Percentiles rank a stretch among this genome's conserved stretches.
Evolutionary conservation across 2,329 filamentous ascomycete genomes (phyloP).

Genomic region (Shiraia sp.): DNA sequence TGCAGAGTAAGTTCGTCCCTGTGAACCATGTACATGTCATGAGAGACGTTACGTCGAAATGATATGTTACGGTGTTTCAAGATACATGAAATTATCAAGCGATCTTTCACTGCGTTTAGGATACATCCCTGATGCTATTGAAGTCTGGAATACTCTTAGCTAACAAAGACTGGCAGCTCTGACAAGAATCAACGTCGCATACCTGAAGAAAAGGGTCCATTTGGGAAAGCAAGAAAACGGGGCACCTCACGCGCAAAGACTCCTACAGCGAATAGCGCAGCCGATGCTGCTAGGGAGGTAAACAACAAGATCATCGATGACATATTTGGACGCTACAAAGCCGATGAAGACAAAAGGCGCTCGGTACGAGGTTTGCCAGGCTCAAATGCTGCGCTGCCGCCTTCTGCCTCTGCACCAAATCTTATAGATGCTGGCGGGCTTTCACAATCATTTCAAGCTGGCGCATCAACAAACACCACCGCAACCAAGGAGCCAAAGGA

Average conservation of each 20-base stretch:
- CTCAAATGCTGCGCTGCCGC: constrained; percentile 25
- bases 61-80: no score
- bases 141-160: neutral
- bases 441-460: constrained; percentile 30
- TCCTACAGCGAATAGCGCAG: constrained; percentile 61
- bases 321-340: constrained; percentile 48
- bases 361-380: constrained; percentile 25
- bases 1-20: constrained; percentile 57
- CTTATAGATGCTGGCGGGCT: constrained; percentile 34
- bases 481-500: constrained; percentile 66
- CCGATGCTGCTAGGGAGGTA: constrained; percentile 55
- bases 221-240: constrained; percentile 57
- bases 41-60: neutral
- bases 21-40: no score
- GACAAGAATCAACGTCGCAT: constrained; percentile 56
- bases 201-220: constrained; percentile 64
- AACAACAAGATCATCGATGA: constrained; percentile 52
- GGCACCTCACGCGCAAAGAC: constrained; percentile 57
- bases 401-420: constrained; percentile 39
- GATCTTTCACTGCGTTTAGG: no score
- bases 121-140: no score
- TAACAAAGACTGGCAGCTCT: constrained; percentile 28
- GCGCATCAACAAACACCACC: constrained; percentile 42
- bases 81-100: no score
- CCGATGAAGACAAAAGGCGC: constrained; percentile 33